phyloP scores from a whole-genome alignment of 805 yeast genomes.

The Pichia thaimueangensis region DNA sequence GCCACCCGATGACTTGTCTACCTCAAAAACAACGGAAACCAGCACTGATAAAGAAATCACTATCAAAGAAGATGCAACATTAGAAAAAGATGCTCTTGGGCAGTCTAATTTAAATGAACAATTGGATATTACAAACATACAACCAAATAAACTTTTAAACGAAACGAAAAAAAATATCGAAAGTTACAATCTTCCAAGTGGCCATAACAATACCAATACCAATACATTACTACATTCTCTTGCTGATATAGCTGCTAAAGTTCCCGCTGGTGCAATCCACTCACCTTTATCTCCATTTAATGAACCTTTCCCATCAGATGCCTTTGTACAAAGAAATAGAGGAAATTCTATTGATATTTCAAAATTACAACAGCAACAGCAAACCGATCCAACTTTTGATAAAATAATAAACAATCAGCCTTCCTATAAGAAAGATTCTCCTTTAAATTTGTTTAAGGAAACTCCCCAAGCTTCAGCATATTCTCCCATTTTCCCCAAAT shows the following conservation, averaged over 20 bases:
- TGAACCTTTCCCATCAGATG: slow-evolving; percentile 17
- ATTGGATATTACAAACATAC: too few relatives aligned
- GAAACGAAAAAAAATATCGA: background rate
- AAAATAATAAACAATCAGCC: too few relatives aligned
- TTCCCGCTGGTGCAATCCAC: slow-evolving; percentile 14
- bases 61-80: too few relatives aligned
- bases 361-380: too few relatives aligned
- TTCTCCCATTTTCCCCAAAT: slow-evolving; percentile 2
- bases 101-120: too few relatives aligned
- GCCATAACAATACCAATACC: background rate
- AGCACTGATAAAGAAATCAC: background rate
- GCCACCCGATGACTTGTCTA: background rate
- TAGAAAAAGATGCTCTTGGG: too few relatives aligned
- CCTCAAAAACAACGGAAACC: background rate
- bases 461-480: background rate
- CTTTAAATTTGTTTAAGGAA: slow-evolving; percentile 9
- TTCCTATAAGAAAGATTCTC: too few relatives aligned
- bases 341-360: too few relatives aligned
- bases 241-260: slow-evolving; percentile 19
- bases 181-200: background rate
- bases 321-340: slow-evolving; percentile 5
- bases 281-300: slow-evolving; percentile 7
- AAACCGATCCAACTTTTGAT: too few relatives aligned
- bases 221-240: slow-evolving; percentile 13
- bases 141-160: background rate